phyloP scores from a whole-genome alignment of 2,329 filamentous ascomycete genomes.

The Talaromyces islandicus region DNA sequence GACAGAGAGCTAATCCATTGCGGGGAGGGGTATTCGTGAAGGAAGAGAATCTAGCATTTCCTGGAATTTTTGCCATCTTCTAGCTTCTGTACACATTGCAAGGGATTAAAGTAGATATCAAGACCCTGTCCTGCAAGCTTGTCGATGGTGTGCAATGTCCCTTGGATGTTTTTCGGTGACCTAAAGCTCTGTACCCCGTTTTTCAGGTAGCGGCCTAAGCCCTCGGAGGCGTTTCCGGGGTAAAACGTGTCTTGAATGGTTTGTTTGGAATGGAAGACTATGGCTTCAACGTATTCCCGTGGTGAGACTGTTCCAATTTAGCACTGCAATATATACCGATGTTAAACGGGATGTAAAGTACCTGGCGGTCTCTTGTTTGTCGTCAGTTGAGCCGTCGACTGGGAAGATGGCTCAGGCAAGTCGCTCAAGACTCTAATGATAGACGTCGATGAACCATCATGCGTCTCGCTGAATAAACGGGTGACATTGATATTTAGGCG shows the following conservation, averaged over 20 bases:
- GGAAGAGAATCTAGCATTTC: background rate
- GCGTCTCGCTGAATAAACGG: background rate
- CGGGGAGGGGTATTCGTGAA: background rate
- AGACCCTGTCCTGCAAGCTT: background rate
- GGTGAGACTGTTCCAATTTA: background rate
- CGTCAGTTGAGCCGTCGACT: background rate
- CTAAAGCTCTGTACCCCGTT: background rate
- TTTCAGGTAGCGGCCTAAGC: background rate
- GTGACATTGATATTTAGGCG: background rate
- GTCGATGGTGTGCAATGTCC: background rate
- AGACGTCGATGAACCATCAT: background rate
- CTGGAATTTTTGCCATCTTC: background rate
- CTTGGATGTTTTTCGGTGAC: background rate
- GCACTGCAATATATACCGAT: background rate
- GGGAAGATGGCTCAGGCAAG: background rate
- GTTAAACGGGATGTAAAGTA: background rate
- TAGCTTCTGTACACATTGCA: background rate
- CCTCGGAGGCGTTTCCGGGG: background rate
- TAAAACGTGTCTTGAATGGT: background rate
- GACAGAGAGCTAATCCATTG: conserved; percentile 1
- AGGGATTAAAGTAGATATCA: background rate
- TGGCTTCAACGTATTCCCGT: background rate
- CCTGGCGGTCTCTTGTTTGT: background rate
- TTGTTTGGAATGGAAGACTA: background rate
- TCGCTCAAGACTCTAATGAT: background rate